Evolutionary conservation across 805 yeast genomes (phyloP).

Genomic region (Sugiyamaella boreocaroliniensis): DNA sequence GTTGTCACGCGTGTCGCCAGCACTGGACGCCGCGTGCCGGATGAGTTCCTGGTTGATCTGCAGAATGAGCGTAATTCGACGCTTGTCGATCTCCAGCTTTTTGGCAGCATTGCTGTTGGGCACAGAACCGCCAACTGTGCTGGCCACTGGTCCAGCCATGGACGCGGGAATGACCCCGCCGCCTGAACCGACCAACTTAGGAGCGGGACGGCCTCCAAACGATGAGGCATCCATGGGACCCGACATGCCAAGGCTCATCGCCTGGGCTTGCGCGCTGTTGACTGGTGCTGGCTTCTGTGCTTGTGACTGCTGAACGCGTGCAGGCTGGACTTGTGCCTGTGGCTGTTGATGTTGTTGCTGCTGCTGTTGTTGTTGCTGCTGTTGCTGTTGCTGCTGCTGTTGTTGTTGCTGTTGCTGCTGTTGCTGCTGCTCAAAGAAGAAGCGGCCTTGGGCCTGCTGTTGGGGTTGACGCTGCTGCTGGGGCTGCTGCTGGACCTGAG

Average conservation of each 20-base stretch:
- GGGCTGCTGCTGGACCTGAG: not conserved
- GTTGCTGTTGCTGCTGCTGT: not conserved
- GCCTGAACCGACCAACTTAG: not conserved
- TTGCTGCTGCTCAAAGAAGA: not conserved
- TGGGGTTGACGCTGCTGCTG: not conserved
- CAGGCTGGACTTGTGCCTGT: not conserved
- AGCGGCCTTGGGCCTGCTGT: not conserved
- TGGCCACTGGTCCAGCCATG: not conserved
- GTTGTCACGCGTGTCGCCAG: slow-evolving; percentile 14
- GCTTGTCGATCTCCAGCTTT: slow-evolving; percentile 22
- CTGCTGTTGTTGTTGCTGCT: slow-evolving; percentile 4
- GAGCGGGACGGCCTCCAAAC: not conserved
- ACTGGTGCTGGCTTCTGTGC: not conserved
- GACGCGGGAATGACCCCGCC: not conserved
- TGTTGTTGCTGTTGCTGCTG: slow-evolving; percentile 1
- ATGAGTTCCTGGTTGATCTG: slow-evolving; percentile 30
- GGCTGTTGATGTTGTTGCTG: slow-evolving; percentile 1
- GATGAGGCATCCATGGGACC: not conserved
- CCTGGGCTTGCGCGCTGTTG: not conserved
- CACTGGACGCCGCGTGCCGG: slow-evolving; percentile 17
- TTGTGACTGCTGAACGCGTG: not conserved
- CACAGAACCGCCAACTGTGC: not conserved
- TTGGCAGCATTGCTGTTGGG: slow-evolving; percentile 2
- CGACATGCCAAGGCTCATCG: not conserved
- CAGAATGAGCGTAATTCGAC: slow-evolving; percentile 25